phyloP scores from a whole-genome alignment of 2,329 filamentous ascomycete genomes.

The Westerdykella sp. region DNA sequence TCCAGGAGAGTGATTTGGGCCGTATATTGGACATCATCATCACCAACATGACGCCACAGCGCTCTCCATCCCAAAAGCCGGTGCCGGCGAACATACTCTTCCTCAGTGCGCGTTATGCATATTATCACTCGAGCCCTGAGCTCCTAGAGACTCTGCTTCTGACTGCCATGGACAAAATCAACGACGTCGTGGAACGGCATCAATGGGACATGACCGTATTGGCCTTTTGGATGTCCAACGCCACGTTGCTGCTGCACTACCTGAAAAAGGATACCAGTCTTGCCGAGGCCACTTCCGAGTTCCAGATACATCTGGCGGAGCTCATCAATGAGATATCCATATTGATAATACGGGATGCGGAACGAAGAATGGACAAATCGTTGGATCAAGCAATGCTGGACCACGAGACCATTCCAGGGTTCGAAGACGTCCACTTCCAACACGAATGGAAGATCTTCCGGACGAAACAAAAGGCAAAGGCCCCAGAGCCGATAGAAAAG shows the following conservation, averaged over 20 bases:
- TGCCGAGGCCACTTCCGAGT: conserved; percentile 73
- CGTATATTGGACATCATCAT: conserved; percentile 92
- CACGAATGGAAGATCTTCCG: conserved; percentile 99
- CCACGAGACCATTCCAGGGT: conserved; percentile 94
- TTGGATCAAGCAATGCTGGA: conserved; percentile 91
- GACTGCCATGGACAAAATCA: conserved; percentile 91
- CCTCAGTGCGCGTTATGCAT: conserved; percentile 87
- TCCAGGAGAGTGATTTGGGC: conserved; percentile 88
- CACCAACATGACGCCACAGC: conserved; percentile 94
- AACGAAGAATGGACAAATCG: conserved; percentile 92
- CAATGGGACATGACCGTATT: conserved; percentile 99
- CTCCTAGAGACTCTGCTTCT: conserved; percentile 74
- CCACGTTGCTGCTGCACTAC: conserved; percentile 90
- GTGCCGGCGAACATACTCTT: conserved; percentile 97
- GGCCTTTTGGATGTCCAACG: conserved; percentile 98
- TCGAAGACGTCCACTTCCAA: conserved; percentile 94
- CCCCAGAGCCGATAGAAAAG: conserved; percentile 78
- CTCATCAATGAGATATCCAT: conserved; percentile 98
- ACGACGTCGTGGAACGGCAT: conserved; percentile 87
- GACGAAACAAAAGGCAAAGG: conserved; percentile 80
- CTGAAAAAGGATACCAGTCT: conserved; percentile 88
- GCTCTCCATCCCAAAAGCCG: conserved; percentile 93
- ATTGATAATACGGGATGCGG: conserved; percentile 90
- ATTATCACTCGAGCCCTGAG: conserved; percentile 88
- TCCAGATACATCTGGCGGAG: conserved; percentile 88